These are phyloP conservation scores for Henckelia pumila DNA, from an alignment of 257 asterid genomes.

Conservation along the genomic window DNA sequence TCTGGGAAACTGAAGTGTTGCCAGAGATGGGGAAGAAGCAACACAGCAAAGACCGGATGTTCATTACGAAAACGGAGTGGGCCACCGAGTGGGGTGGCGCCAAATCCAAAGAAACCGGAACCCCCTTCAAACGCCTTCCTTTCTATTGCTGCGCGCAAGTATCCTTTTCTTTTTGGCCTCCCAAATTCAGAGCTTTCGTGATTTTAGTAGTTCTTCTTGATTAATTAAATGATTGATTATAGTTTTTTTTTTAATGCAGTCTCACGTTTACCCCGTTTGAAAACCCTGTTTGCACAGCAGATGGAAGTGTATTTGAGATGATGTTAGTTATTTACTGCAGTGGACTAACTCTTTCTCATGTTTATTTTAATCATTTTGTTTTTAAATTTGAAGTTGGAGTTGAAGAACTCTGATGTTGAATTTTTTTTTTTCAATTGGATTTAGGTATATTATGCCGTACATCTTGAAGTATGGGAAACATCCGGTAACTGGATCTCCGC, in stretches of 20 bases:
- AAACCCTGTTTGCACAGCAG: conserved; percentile 84
- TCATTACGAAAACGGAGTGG: conserved; percentile 97
- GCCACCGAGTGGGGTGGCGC: conserved; percentile 99
- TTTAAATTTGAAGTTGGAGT: background rate
- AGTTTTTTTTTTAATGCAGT: conserved; percentile 46
- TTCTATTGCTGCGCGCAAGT: conserved; percentile 97
- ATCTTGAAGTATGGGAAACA: conserved; percentile 82
- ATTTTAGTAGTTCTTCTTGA: background rate
- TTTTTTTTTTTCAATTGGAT: conserved; percentile 6
- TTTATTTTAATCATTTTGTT: too few species aligned
- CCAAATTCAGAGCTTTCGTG: background rate
- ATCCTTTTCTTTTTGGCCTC: conserved; percentile 1
- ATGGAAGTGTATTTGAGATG: conserved; percentile 83
- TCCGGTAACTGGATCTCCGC: conserved; percentile 87
- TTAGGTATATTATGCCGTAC: conserved; percentile 79
- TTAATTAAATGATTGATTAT: too few species aligned
- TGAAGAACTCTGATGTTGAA: conserved; percentile 21
- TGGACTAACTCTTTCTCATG: too few species aligned
- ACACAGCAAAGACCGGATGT: conserved; percentile 96
- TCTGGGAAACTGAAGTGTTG: conserved; percentile 13
- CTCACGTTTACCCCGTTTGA: conserved; percentile 96
- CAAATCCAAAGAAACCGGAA: conserved; percentile 77
- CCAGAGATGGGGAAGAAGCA: conserved; percentile 91
- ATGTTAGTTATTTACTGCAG: conserved; percentile 42
- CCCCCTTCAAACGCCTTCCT: conserved; percentile 89